Conservation (phyloP, 169 alveolate genomes). For the Plasmodium vivax region DNA sequence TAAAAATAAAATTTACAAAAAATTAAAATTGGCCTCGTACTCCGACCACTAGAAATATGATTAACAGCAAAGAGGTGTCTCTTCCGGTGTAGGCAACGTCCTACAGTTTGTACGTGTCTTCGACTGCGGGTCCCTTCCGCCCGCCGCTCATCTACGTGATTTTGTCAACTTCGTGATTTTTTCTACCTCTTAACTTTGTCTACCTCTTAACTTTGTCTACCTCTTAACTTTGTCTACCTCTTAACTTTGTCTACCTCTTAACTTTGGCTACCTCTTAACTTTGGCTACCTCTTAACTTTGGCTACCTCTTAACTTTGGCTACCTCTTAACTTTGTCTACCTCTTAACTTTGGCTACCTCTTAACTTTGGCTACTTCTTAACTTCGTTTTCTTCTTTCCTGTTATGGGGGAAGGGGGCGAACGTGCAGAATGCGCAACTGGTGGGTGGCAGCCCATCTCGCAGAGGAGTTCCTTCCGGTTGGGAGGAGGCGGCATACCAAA, state of each 20-base stretch:
- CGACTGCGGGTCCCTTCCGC: not conserved
- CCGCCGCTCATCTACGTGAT: not conserved
- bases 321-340: too few species aligned
- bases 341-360: not conserved
- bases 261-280: not conserved
- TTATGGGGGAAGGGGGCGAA: not conserved
- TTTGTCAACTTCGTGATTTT: too few species aligned
- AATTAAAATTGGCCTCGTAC: not conserved
- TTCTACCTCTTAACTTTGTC: too few species aligned
- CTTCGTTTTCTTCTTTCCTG: constrained; percentile 36
- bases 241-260: not conserved
- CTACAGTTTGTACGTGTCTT: not conserved
- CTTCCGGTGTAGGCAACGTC: not conserved
- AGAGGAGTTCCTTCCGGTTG: not conserved
- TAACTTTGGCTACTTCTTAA: not conserved
- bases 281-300: not conserved
- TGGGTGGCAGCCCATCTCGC: not conserved
- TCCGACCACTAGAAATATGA: not conserved
- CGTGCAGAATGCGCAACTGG: not conserved
- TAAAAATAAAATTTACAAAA: constrained; percentile 32
- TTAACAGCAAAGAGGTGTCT: not conserved
- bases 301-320: too few species aligned
- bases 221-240: too few species aligned
- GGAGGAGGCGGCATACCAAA: not conserved
- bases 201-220: too few species aligned